These are phyloP conservation scores for Cercospora zeae-maydis DNA, from an alignment of 2,329 filamentous ascomycete species.

Conservation along the genomic window DNA sequence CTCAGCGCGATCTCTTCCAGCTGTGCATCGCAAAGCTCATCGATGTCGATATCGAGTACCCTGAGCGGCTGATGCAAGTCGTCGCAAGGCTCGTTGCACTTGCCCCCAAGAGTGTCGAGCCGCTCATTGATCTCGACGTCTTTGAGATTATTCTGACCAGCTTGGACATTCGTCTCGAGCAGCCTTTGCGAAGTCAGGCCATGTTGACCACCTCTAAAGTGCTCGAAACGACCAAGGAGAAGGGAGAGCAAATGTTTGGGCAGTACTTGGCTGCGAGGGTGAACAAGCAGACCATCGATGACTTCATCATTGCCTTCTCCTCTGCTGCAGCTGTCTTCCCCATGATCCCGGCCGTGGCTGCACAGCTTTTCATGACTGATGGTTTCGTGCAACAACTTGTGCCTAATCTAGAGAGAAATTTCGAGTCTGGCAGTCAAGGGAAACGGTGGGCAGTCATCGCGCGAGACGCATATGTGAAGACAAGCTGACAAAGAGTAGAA, in stretches of 20 bases:
- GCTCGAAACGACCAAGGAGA: constrained; percentile 70
- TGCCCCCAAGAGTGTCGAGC: constrained; percentile 54
- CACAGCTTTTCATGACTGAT: constrained; percentile 79
- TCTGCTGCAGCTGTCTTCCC: constrained; percentile 88
- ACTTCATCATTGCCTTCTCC: constrained; percentile 87
- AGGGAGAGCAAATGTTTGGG: constrained; percentile 61
- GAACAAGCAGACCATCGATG: constrained; percentile 73
- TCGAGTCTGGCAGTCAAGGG: constrained; percentile 31
- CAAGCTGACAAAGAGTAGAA: constrained; percentile 53
- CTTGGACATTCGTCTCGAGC: constrained; percentile 76
- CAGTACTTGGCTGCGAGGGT: constrained; percentile 72
- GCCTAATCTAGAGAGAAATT: constrained; percentile 52
- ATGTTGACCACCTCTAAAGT: constrained; percentile 79
- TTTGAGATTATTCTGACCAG: constrained; percentile 83
- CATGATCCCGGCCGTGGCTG: constrained; percentile 70
- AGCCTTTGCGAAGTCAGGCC: constrained; percentile 73
- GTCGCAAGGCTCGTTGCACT: constrained; percentile 58
- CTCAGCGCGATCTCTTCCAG: constrained; percentile 60
- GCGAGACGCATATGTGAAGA: constrained; percentile 13
- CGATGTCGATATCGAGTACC: constrained; percentile 77
- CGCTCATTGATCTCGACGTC: constrained; percentile 69
- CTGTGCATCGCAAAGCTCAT: constrained; percentile 84
- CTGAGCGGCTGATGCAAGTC: constrained; percentile 58
- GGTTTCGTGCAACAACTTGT: constrained; percentile 77
- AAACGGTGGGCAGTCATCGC: constrained; percentile 27